These are phyloP conservation scores for Neonectria sp. DNA, from an alignment of 2,329 filamentous ascomycete species.

Conservation along the genomic window DNA sequence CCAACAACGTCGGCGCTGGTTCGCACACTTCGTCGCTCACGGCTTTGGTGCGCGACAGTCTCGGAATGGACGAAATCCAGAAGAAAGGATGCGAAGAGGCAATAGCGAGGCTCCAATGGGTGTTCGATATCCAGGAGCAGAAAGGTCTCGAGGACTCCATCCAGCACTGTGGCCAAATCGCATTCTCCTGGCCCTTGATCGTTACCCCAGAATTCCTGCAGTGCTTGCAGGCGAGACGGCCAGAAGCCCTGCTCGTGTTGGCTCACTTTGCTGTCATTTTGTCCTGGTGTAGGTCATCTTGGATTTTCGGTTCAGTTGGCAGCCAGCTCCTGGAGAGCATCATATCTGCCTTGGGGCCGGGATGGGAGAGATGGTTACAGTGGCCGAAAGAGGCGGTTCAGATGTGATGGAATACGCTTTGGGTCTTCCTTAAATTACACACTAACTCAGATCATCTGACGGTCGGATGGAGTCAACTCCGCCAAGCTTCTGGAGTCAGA, in stretches of 20 bases:
- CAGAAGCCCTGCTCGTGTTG: slow-evolving; percentile 11
- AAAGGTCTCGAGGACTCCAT: not conserved
- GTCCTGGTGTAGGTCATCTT: slow-evolving; percentile 5
- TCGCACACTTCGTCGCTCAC: not conserved
- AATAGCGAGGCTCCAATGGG: slow-evolving; percentile 9
- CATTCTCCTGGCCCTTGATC: slow-evolving; percentile 13
- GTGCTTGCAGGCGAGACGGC: slow-evolving; percentile 6
- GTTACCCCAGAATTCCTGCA: not conserved
- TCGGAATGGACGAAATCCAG: slow-evolving; percentile 10
- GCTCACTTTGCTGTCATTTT: slow-evolving; percentile 14
- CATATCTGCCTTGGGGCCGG: slow-evolving; percentile 5
- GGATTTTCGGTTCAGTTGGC: slow-evolving; percentile 12
- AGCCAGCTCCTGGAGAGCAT: slow-evolving; percentile 5
- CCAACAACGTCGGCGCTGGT: not conserved
- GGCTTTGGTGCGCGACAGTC: slow-evolving; percentile 4
- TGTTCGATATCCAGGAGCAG: not conserved
- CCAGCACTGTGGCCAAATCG: not conserved
- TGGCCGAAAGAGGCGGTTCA: slow-evolving; percentile 11
- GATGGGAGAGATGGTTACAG: slow-evolving; percentile 21
- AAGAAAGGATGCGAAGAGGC: slow-evolving; percentile 8
- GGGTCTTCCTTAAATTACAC: not conserved
- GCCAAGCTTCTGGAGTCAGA: too few species aligned
- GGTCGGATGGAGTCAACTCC: not conserved
- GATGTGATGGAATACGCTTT: not conserved
- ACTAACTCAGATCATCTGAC: not conserved